A percentile compares a stretch with the other conserved stretches of the same genome.
These are phyloP conservation scores for Pythium vanterpoolii DNA, from an alignment of 352 stramenopile genomes.

Conservation along the genomic window DNA sequence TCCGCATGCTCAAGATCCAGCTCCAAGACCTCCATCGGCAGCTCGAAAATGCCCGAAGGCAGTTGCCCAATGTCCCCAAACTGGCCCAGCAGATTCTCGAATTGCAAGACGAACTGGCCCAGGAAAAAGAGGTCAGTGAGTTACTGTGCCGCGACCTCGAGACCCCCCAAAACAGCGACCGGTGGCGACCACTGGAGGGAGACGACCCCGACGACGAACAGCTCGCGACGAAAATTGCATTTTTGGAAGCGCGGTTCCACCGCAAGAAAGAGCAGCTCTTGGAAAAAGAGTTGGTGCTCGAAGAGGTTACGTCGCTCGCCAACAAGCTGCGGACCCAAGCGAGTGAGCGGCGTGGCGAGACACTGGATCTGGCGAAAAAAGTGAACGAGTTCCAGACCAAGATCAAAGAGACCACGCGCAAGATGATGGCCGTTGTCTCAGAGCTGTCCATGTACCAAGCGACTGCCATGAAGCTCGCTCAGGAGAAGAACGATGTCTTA, in stretches of 20 bases:
- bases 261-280: constrained; percentile 91
- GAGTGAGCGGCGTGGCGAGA: constrained; percentile 66
- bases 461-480: constrained; percentile 91
- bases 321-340: constrained; percentile 86
- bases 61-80: constrained; percentile 77
- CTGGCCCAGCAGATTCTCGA: constrained; percentile 77
- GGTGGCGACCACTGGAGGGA: constrained; percentile 86
- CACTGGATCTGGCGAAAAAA: constrained; percentile 80
- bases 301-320: constrained; percentile 88
- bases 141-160: constrained; percentile 89
- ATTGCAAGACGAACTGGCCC: constrained; percentile 77
- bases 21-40: constrained; percentile 64
- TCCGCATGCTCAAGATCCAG: constrained; percentile 76
- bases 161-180: constrained; percentile 83
- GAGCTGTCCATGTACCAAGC: constrained; percentile 96
- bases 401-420: constrained; percentile 89
- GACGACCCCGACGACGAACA: constrained; percentile 90
- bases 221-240: constrained; percentile 76
- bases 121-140: constrained; percentile 87
- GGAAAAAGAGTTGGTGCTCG: constrained; percentile 93
- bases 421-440: constrained; percentile 94
- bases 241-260: constrained; percentile 86
- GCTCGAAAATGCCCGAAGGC: constrained; percentile 66
- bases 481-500: constrained; percentile 83
- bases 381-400: constrained; percentile 89